These are phyloP conservation scores for Dryas drummondii DNA, from an alignment of 306 rosid genomes.

Conservation along the genomic window DNA sequence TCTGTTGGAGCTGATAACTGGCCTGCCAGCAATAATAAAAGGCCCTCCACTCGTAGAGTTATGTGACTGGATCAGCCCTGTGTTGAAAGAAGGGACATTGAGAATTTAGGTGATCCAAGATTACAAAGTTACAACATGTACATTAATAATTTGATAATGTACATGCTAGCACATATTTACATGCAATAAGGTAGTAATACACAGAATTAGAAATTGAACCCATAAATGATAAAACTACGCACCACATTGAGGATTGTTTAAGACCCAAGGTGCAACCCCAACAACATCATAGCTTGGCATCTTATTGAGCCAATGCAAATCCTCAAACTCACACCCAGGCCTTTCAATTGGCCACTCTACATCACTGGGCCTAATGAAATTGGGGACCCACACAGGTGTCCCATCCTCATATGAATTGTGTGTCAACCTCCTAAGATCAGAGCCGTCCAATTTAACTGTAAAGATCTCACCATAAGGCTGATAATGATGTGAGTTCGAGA, in stretches of 20 bases:
- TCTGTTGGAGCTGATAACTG: too few relatives aligned
- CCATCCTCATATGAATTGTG: conserved; percentile 87
- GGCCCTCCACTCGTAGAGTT: too few relatives aligned
- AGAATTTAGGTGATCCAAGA: too few relatives aligned
- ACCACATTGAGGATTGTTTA: conserved; percentile 34
- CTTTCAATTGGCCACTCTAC: conserved; percentile 45
- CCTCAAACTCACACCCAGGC: conserved; percentile 57
- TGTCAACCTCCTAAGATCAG: conserved; percentile 56
- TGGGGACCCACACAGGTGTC: conserved; percentile 68
- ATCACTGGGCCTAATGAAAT: conserved; percentile 41
- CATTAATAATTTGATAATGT: too few relatives aligned
- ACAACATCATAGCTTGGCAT: conserved; percentile 27
- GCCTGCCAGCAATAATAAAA: too few relatives aligned
- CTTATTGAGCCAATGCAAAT: conserved; percentile 66
- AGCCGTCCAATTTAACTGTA: conserved; percentile 65
- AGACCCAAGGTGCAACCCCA: neutral
- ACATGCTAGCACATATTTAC: neutral
- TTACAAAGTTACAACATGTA: too few relatives aligned
- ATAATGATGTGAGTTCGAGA: conserved; percentile 74
- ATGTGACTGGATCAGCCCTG: too few relatives aligned
- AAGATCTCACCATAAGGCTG: conserved; percentile 89
- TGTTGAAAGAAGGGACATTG: too few relatives aligned
- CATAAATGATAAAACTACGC: conserved; percentile 6
- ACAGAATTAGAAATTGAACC: neutral
- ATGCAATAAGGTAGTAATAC: neutral